Base-by-base conservation (phyloP, 1,284 basidiomycete genomes). In the Ustilago vetiveriae region DNA sequence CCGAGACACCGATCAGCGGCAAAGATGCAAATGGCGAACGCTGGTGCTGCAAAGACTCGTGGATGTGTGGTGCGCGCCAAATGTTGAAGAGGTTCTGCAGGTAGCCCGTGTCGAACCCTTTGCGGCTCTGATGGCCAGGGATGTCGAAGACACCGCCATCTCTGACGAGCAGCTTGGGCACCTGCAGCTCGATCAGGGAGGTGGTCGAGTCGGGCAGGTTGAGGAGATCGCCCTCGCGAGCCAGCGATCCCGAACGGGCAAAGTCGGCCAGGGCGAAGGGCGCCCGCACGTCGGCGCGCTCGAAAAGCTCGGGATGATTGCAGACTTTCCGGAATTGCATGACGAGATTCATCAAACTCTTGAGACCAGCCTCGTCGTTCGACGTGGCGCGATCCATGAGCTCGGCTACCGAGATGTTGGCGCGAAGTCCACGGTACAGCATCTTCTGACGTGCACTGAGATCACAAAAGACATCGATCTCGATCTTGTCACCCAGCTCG, bases 241-340 rank as follows among this genome's bases (percentile, higher is more conserved):
- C 86, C 17, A 95, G 83, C 33, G 90, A 89, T 8, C 90, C 91
- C 11, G 94, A 90, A 48, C 88, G 88, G 40, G 91, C 91, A 81
- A 92, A 98, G 11, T 86, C 85, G 47, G 90, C 88, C 78, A 98
- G 95, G 2, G 93, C 90, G 80, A 92, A 91, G 1, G 96, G 94
- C 2, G 94, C 91, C 11, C 90, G 87, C 29, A 98, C 95, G 80
- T 98, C 96, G 29, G 95, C 94, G 21, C 96, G 89, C 82, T 98
- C 94, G 79, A 99, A 98, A 38, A 99, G 87, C 82, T 98, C 96
- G 0, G 96, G 96, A 78, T 99, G 96, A 78, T 98, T 98, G 86
- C 95, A 98, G 67, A 98, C 93, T 86, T 99, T 99, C 73, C 96
- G 90, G 86, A 98, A 98, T 83, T 99, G 96, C 96, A 99, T 99